Conservation (phyloP, 139 green algal genomes). For the Volvox africanus region DNA sequence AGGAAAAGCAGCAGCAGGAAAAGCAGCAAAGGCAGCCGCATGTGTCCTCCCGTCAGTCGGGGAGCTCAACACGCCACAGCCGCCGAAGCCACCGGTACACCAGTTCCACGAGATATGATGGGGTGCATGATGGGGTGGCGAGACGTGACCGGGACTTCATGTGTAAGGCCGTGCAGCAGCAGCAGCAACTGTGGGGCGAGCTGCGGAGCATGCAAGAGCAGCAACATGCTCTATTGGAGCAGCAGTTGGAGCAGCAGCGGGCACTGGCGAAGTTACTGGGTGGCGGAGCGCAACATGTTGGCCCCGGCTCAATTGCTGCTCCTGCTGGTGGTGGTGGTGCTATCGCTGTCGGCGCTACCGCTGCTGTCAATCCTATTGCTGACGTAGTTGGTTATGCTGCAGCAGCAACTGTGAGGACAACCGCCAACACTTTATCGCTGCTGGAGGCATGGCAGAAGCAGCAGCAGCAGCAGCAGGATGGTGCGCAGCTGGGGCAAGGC, state of each 20-base stretch:
- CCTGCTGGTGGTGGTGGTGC: no score
- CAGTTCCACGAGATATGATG: no score
- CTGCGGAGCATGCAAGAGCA: neutral
- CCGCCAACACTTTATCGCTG: no score
- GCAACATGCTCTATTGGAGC: neutral
- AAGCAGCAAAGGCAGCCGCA: no score
- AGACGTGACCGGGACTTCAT: neutral
- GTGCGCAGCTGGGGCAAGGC: no score
- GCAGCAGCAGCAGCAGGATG: neutral
- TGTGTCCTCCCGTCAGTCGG: neutral
- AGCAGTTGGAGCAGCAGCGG: slow-evolving; percentile 15
- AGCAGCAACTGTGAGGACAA: neutral
- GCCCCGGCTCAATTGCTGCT: no score
- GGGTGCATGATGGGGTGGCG: no score
- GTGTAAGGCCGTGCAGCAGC: neutral
- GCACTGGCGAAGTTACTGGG: neutral
- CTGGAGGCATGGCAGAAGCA: neutral
- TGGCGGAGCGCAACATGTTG: no score
- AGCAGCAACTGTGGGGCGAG: slow-evolving; percentile 5
- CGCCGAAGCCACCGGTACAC: neutral
- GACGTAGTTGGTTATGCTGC: no score
- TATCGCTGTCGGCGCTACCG: neutral
- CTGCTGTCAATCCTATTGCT: no score
- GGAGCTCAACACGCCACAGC: neutral
- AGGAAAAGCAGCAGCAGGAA: no score